Percentiles rank a stretch among this genome's conserved stretches.
These are phyloP conservation scores for Larix sibirica DNA, from an alignment of 83 land plant genomes.

Conservation along the genomic window DNA sequence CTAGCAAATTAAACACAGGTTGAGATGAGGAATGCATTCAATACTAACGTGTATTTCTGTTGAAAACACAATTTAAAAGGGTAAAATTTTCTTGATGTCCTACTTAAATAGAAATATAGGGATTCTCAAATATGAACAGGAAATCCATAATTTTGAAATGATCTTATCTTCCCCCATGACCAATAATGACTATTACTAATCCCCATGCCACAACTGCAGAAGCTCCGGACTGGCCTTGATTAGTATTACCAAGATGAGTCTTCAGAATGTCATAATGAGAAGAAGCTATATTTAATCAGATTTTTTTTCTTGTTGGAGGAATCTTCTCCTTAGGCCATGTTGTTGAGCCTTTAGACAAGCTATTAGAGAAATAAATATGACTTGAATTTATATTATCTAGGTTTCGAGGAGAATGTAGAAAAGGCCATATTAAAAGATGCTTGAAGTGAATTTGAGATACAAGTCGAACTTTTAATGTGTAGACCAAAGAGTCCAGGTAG, in stretches of 20 bases:
- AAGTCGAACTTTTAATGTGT: not conserved
- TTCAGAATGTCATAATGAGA: too few species aligned
- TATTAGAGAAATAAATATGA: too few species aligned
- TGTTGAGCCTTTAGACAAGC: too few species aligned
- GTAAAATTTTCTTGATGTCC: not conserved
- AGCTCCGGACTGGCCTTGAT: not conserved
- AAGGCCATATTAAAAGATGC: not conserved
- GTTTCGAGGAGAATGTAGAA: not conserved
- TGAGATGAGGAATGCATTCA: slow-evolving; percentile 5
- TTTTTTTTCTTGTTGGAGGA: too few species aligned
- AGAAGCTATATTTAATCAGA: not conserved
- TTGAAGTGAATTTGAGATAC: not conserved
- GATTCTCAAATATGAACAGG: slow-evolving; percentile 10
- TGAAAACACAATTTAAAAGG: not conserved
- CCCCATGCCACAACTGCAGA: slow-evolving; percentile 7
- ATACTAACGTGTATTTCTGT: not conserved
- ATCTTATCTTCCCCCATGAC: too few species aligned
- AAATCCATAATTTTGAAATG: too few species aligned
- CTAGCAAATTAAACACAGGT: not conserved
- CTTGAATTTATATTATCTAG: not conserved
- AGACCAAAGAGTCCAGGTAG: too few species aligned
- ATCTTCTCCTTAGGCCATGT: too few species aligned
- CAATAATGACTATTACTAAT: too few species aligned
- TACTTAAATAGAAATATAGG: slow-evolving; percentile 5
- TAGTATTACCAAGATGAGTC: too few species aligned